Evolutionary conservation across 768 basidiomycete genomes (phyloP).

Genomic region (Tylopilus subfusipes): DNA sequence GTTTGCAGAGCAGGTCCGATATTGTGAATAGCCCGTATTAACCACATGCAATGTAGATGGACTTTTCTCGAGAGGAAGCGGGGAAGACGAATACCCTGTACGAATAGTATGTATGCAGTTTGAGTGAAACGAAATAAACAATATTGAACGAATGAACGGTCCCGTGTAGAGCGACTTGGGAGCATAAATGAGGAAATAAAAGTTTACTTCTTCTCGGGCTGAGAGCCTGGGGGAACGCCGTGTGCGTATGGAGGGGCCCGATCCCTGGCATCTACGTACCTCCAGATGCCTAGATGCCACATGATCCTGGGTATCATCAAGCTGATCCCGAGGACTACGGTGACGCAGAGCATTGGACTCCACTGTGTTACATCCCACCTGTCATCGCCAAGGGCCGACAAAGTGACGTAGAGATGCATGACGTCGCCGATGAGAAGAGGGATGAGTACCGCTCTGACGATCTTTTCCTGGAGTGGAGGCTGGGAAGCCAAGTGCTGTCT

Average conservation of each 20-base stretch:
- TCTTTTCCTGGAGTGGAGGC: slow-evolving; percentile 68
- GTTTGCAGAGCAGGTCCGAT: slow-evolving; percentile 48
- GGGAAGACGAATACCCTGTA: slow-evolving; percentile 18
- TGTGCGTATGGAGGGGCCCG: slow-evolving; percentile 19
- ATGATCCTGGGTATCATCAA: slow-evolving; percentile 66
- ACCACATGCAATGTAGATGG: not conserved
- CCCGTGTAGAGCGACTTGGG: slow-evolving; percentile 8
- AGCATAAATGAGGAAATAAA: slow-evolving; percentile 23
- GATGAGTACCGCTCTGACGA: slow-evolving; percentile 57
- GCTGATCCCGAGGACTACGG: slow-evolving; percentile 57
- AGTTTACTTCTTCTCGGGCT: slow-evolving; percentile 12
- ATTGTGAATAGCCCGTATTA: slow-evolving; percentile 71
- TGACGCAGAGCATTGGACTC: slow-evolving; percentile 69
- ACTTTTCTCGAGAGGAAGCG: not conserved
- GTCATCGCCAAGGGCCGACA: slow-evolving; percentile 75
- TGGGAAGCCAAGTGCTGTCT: slow-evolving; percentile 56
- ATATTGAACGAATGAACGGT: not conserved
- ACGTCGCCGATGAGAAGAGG: slow-evolving; percentile 71
- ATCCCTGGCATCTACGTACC: slow-evolving; percentile 68
- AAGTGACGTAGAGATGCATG: slow-evolving; percentile 59
- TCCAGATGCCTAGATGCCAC: slow-evolving; percentile 74
- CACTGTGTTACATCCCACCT: slow-evolving; percentile 59
- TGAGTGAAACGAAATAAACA: not conserved
- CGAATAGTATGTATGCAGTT: not conserved
- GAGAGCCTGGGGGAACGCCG: not conserved